A percentile compares a stretch with the other conserved stretches of the same genome.
These are phyloP conservation scores for Blastocystis sp. DNA, from an alignment of 352 stramenopile species.

Conservation along the genomic window DNA sequence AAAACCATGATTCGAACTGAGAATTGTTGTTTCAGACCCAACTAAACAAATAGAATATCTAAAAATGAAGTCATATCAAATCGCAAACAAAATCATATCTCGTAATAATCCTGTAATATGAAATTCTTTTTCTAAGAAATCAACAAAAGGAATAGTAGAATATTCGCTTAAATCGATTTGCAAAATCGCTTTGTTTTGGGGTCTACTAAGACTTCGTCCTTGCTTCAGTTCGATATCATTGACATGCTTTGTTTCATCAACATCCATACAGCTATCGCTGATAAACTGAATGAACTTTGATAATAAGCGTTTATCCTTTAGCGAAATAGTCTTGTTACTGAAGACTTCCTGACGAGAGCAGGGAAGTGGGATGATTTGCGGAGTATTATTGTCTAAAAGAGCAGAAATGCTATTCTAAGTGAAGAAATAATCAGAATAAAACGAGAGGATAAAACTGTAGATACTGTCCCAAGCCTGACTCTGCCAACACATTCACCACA, in stretches of 20 bases:
- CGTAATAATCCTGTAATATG: constrained; percentile 28
- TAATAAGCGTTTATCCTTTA: constrained; percentile 55
- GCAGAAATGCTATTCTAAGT: constrained; percentile 21
- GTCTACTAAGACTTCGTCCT: neutral
- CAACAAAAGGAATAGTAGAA: neutral
- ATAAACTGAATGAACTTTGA: constrained; percentile 59
- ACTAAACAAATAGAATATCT: constrained; percentile 57
- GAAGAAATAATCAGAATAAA: neutral
- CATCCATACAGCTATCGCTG: neutral
- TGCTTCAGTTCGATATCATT: constrained; percentile 59
- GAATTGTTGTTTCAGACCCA: neutral
- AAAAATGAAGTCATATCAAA: neutral
- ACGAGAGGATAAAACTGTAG: constrained; percentile 38
- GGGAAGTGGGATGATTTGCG: neutral
- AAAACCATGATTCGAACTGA: neutral
- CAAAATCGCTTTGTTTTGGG: constrained; percentile 39
- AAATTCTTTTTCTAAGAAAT: constrained; percentile 54
- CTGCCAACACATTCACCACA: neutral
- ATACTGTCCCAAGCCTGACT: constrained; percentile 31
- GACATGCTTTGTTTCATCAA: neutral
- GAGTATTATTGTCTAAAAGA: neutral
- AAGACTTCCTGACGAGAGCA: constrained; percentile 54
- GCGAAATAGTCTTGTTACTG: constrained; percentile 2
- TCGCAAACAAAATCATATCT: constrained; percentile 46
- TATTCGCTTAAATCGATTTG: constrained; percentile 24